Evolutionary conservation across 768 basidiomycete genomes (phyloP).

Genomic region (Lanmaoa pseudosensibilis): DNA sequence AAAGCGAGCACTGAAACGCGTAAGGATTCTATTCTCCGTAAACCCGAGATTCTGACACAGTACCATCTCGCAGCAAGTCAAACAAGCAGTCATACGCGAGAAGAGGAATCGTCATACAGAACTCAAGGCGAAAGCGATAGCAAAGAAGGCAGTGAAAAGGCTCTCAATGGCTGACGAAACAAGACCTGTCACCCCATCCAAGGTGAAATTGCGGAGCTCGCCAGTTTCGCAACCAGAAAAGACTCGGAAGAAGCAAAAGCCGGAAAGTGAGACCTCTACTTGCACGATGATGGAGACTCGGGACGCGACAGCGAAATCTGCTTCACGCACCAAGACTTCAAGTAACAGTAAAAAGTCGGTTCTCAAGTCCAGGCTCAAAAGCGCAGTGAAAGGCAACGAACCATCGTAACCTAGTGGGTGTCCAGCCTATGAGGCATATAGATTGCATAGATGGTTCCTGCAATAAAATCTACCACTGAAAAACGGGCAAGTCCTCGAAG

Average conservation of each 20-base stretch:
- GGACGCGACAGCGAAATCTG: background rate
- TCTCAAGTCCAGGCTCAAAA: constrained; percentile 3
- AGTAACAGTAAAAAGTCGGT: background rate
- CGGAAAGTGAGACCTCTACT: background rate
- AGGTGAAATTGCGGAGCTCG: background rate
- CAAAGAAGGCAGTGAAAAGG: constrained; percentile 30
- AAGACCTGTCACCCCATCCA: background rate
- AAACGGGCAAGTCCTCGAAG: background rate
- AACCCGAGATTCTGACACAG: background rate
- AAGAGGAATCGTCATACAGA: constrained; percentile 52
- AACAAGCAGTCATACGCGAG: constrained; percentile 43
- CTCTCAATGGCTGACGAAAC: background rate
- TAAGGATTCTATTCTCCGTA: constrained; percentile 28
- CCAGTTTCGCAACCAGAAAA: constrained; percentile 5
- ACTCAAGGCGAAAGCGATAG: constrained; percentile 41
- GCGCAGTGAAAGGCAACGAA: background rate
- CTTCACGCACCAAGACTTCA: background rate
- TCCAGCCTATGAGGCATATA: background rate
- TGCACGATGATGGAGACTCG: background rate
- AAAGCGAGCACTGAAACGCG: constrained; percentile 65
- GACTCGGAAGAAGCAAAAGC: constrained; percentile 19
- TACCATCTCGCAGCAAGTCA: constrained; percentile 42
- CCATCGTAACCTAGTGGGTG: constrained; percentile 5
- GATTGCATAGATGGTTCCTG: constrained; percentile 10
- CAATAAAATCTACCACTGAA: constrained; percentile 7